Evolutionary conservation across 2,329 filamentous ascomycete species (phyloP).

Genomic region (Colletotrichum lupini): DNA sequence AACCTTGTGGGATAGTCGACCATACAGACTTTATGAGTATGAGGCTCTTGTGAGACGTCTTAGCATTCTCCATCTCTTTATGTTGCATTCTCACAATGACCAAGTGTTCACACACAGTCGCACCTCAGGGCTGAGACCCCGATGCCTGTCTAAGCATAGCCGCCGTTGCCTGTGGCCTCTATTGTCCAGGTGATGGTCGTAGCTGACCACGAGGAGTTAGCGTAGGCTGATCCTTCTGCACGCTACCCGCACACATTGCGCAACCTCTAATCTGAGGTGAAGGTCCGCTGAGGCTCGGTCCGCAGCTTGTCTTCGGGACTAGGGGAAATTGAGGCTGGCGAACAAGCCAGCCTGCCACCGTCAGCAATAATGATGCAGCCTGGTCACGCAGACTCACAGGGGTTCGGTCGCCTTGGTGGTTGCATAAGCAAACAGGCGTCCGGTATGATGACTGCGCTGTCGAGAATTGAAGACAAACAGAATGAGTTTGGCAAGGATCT

Average conservation of each 20-base stretch:
- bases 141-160: background rate
- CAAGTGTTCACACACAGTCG: background rate
- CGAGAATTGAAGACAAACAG: background rate
- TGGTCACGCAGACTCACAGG: constrained; percentile 4
- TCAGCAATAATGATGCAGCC: constrained; percentile 12
- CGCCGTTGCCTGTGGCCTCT: constrained; percentile 1
- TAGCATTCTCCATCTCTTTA: background rate
- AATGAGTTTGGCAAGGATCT: background rate
- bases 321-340: background rate
- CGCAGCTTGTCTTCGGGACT: background rate
- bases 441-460: constrained; percentile 13
- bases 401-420: background rate
- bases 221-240: constrained; percentile 13
- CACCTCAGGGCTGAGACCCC: background rate
- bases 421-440: constrained; percentile 11
- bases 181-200: background rate
- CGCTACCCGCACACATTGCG: background rate
- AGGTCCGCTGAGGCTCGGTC: background rate
- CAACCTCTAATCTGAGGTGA: background rate
- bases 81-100: no score
- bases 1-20: background rate
- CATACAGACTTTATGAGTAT: background rate
- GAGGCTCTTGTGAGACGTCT: background rate
- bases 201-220: constrained; percentile 2
- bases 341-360: background rate